These are phyloP conservation scores for Boletus mariae DNA, from an alignment of 1,284 basidiomycete genomes.

Conservation along the genomic window DNA sequence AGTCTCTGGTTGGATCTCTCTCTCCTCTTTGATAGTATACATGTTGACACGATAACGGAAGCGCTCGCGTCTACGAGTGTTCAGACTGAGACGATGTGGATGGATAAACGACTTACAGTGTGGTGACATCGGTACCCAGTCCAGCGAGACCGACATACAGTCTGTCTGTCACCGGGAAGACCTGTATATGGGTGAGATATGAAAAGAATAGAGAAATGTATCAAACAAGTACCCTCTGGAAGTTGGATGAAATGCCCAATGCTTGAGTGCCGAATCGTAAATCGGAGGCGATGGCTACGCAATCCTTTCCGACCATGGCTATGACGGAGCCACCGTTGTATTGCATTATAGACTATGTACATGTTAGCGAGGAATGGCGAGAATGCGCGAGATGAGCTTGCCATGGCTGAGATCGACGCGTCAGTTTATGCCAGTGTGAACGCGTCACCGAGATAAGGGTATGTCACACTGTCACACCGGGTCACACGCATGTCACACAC, in stretches of 20 bases:
- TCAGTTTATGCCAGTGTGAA: conserved; percentile 18
- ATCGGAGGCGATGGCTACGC: conserved; percentile 98
- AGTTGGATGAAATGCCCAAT: conserved; percentile 86
- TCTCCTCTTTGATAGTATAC: conserved; percentile 99
- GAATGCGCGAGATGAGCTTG: conserved; percentile 12
- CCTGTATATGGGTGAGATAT: conserved; percentile 42
- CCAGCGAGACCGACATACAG: conserved; percentile 93
- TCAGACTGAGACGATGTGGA: conserved; percentile 9
- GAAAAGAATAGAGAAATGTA: conserved; percentile 2
- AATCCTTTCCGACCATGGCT: conserved; percentile 99
- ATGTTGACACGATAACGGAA: conserved; percentile 96
- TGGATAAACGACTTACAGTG: conserved; percentile 59
- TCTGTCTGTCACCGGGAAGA: conserved; percentile 92
- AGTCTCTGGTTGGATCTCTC: conserved; percentile 94
- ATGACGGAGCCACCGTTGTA: conserved; percentile 96
- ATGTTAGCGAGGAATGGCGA: conserved; percentile 9
- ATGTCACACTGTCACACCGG: not conserved
- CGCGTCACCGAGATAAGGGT: conserved; percentile 7
- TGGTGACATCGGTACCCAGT: conserved; percentile 89
- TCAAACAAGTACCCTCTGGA: conserved; percentile 74
- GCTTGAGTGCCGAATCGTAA: conserved; percentile 89
- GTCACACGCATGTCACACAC: conserved; percentile 1
- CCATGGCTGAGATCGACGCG: conserved; percentile 30
- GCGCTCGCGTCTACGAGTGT: conserved; percentile 65
- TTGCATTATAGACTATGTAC: conserved; percentile 73